Percentiles rank a stretch among this genome's conserved stretches.
These are phyloP conservation scores for Chalaropsis ovoidea DNA, from an alignment of 2,329 filamentous ascomycete species.

Conservation along the genomic window DNA sequence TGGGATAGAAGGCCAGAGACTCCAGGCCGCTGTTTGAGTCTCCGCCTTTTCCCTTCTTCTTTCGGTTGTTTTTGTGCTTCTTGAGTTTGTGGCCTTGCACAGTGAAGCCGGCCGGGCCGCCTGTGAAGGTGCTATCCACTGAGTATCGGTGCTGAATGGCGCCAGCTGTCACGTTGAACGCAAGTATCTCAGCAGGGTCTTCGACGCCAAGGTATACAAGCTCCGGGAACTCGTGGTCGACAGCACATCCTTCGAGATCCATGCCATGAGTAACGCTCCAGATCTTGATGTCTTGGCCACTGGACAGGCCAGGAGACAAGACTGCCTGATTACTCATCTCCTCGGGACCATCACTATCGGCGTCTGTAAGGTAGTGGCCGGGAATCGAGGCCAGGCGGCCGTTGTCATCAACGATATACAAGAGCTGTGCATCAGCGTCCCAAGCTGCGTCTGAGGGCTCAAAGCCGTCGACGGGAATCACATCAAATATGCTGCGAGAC, in stretches of 20 bases:
- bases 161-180: constrained; percentile 22
- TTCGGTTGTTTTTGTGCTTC: constrained; percentile 23
- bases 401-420: constrained; percentile 24
- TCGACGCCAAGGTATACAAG: constrained; percentile 24
- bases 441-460: constrained; percentile 25
- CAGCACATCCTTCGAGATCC: constrained; percentile 21
- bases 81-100: constrained; percentile 1
- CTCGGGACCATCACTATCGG: not conserved
- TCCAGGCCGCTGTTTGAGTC: constrained; percentile 17
- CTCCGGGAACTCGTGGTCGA: constrained; percentile 22
- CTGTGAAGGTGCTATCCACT: constrained; percentile 1
- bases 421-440: constrained; percentile 16
- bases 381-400: constrained; percentile 23
- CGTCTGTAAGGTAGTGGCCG: constrained; percentile 4
- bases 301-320: not conserved
- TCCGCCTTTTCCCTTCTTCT: not conserved
- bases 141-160: constrained; percentile 20
- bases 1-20: constrained; percentile 22
- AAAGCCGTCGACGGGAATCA: constrained; percentile 18
- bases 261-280: constrained; percentile 21
- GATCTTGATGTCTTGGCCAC: constrained; percentile 16
- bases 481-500: constrained; percentile 18
- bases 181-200: constrained; percentile 18
- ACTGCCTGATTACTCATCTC: not conserved
- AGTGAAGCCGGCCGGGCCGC: not conserved